Conservation (phyloP, 768 basidiomycete genomes). For the Podaxis mareebaensis region DNA sequence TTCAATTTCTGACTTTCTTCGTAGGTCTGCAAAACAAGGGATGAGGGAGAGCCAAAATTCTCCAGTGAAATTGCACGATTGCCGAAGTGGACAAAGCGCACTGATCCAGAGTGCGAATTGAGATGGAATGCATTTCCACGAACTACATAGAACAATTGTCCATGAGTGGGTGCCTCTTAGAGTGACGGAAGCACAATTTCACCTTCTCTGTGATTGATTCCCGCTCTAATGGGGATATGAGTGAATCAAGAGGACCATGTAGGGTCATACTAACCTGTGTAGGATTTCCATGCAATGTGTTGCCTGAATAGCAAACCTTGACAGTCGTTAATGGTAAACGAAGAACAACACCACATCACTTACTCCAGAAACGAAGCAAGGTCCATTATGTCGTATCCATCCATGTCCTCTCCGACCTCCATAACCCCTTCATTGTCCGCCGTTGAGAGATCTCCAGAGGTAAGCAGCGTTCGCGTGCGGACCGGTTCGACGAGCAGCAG, state of each 20-base stretch:
- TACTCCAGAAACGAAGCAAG: conserved; percentile 76
- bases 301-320: conserved; percentile 73
- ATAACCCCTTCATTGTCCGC: conserved; percentile 43
- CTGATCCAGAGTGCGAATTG: conserved; percentile 67
- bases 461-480: conserved; percentile 36
- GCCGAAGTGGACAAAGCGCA: conserved; percentile 73
- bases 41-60: conserved; percentile 69
- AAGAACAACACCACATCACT: conserved; percentile 19
- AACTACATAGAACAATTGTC: conserved; percentile 35
- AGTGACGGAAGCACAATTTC: background rate
- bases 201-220: conserved; percentile 73
- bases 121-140: conserved; percentile 78
- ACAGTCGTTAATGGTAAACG: conserved; percentile 9
- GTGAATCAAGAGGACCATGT: conserved; percentile 12
- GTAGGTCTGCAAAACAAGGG: conserved; percentile 60
- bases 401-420: conserved; percentile 51
- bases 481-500: conserved; percentile 60
- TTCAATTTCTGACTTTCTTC: conserved; percentile 66
- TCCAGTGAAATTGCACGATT: conserved; percentile 74
- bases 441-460: conserved; percentile 52
- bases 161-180: conserved; percentile 1
- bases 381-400: conserved; percentile 72
- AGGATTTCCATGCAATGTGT: conserved; percentile 70
- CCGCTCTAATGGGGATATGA: conserved; percentile 36
- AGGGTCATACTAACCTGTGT: conserved; percentile 46